Percentiles rank a stretch among this genome's conserved stretches.
phyloP scores from a whole-genome alignment of 1,284 basidiomycete species.

The Malassezia obtusa region DNA sequence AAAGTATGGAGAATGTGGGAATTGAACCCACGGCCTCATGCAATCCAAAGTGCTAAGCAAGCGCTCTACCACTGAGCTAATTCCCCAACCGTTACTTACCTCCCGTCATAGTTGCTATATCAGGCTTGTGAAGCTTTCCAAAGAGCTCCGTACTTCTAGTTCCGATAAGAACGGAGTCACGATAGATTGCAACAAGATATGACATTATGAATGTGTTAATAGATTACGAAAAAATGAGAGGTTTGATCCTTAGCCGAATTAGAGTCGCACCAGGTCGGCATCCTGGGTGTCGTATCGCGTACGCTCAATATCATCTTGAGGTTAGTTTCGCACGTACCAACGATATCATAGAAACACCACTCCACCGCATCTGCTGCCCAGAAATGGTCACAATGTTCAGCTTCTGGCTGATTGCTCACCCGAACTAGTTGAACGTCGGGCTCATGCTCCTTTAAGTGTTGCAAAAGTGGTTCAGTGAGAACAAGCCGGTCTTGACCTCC shows the following conservation, averaged over 20 bases:
- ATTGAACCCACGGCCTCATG: conserved; percentile 23
- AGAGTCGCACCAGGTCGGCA: neutral
- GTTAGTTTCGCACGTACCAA: conserved; percentile 19
- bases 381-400: conserved; percentile 52
- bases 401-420: conserved; percentile 52
- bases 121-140: too few relatives aligned
- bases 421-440: conserved; percentile 53
- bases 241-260: too few relatives aligned
- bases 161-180: too few relatives aligned
- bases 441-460: conserved; percentile 32
- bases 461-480: conserved; percentile 35
- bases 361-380: conserved; percentile 59
- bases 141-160: too few relatives aligned
- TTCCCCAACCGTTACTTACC: conserved; percentile 3
- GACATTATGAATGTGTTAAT: too few relatives aligned
- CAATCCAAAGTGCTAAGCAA: conserved; percentile 19
- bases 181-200: too few relatives aligned
- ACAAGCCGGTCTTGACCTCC: conserved; percentile 49
- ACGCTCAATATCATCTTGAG: conserved; percentile 26
- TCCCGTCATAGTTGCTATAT: neutral
- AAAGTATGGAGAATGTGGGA: conserved; percentile 19
- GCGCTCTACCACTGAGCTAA: conserved; percentile 24
- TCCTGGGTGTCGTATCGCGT: conserved; percentile 10
- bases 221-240: too few relatives aligned
- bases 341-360: conserved; percentile 52